Base-by-base conservation (phyloP, 225 moss, liverwort and hornwort genomes). In the Sphagnum contortum region DNA sequence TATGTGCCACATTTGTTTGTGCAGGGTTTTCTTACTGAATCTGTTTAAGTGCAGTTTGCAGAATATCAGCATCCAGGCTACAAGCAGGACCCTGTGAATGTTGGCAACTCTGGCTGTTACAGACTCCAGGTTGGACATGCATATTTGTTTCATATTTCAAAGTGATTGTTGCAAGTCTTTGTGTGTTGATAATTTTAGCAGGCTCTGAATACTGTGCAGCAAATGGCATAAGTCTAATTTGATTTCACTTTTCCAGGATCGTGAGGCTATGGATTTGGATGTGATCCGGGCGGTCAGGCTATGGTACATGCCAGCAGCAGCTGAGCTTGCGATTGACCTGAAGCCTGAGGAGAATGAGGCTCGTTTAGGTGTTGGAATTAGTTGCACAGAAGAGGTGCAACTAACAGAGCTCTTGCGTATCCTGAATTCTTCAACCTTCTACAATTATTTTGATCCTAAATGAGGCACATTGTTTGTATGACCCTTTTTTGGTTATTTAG, bases 291-390 rank as follows among this genome's bases (percentile, higher is more conserved):
- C 86, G 57, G 79, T 86, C 57, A 70, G 86, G 63, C 74, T 86
- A 63, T 86, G 86, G 86, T 86, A 80, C 69, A 79, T 79, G 48
- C 86, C 86, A 70, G 79, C 86, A 66, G 82, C 82, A 69, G 86
- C 86, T 3, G 86, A 86, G 77, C 86, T 86, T 64, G 86, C 86
- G 14, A 82, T 86, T 48, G 82, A 86, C 66, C 70, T 86, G 59
- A 79, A 69, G 73, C 86, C 86, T 12, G 75, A 86, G 64, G 79
- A 82, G 69, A 80, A 80, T 48, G 86, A 86, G 68, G 50, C 79
- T 71, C 86, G 82, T 12, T 70, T 86, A 8, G 86, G 86, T 54
- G 82, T 86, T 46, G 82, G 79, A 68, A 86, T 86, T 63, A 82
- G 82, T 77, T 82, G 82, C 67, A 86, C 86, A 63, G 82, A 82